Evolutionary conservation across 768 basidiomycete genomes (phyloP), one percentile per base, ranked within the genome.

Genomic region (Leccinum olivaceopallidum): DNA sequence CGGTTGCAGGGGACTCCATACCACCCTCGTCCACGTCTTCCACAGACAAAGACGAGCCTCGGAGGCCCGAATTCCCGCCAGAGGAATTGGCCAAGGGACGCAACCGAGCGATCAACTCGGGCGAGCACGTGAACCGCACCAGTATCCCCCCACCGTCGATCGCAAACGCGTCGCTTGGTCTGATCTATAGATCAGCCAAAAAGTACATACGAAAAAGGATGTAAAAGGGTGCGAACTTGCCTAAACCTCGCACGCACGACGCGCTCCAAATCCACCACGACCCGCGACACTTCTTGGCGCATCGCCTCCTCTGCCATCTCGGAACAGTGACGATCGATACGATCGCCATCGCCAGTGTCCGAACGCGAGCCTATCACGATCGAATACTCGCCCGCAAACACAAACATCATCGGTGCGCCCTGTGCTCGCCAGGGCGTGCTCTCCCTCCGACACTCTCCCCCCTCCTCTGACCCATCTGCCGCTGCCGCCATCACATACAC

Each of bases 361-460:
- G 18, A 42, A n/a, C 42, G 42, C 26, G 26, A 50, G 3, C 24
- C 65, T 0, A 56, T 61, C 18, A 72, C 61, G 42, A 63, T 39
- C 51, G 71, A 68, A 36, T 73, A 72, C 55, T 72, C 73, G 22
- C 71, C 71, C 16, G 58, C 54, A 30, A 74, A 72, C 4, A 53
- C 32, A 42, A 72, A 74, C 4, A 55, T 7, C 56, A 65, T 63
- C 14, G 61, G 62, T 7, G 49, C 6, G 2, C 18, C 12, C 2
- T 50, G 32, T 2, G 42, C 24, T 22, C 32, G 57, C 42, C 55
- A 55, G 13, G 42, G 12, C 4, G 16, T 34, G 24, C 49, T 16
- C 32, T 28, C 47, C 7, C 34, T 59, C 16, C 6, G 32, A 14
- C 12, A 16, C 14, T 2, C n/a, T 32, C 18, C 16, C 4, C 8